Evolutionary conservation across 352 stramenopile genomes (phyloP), one percentile per base, ranked within the genome.

Genomic region (Phytophthora fragariae): DNA sequence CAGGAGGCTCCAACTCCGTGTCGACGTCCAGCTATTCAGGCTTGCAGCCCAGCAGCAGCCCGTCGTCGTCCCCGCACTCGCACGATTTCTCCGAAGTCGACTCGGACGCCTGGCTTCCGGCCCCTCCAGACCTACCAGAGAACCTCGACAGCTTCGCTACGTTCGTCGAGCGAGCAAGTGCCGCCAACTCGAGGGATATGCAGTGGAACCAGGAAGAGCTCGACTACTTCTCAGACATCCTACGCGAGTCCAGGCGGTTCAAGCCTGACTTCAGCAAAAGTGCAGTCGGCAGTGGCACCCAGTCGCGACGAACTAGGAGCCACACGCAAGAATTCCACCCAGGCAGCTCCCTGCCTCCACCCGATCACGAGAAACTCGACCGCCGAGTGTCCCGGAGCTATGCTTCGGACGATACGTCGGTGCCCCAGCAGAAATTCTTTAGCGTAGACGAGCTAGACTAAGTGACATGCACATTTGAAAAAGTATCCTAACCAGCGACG

Each of bases 361-460:
- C 58, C n/a, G 19, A 54, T 47, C 39, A 47, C 0, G 49, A 71
- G 3, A 77, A 56, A 67, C 46, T 49, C 3, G 69, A 68, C 31
- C 58, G 53, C 15, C 35, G 33, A 24, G 21, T 68, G 14, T 58
- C 62, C 21, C 49, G 55, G 24, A 73, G 41, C 47, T 77, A 68
- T 49, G 47, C 54, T 17, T 61, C 31, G 29, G 72, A 79, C 19
- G 62, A 73, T 19, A 66, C 31, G 27, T 62, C 59, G 12, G 33
- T 49, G 35, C 37, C 52, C 1, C 17, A 68, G 19, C 50, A 81
- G 3, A 76, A 87, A 64, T 82, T 77, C 73, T 89, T 89, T 69
- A 86, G 71, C 63, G 81, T 89, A 37, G 83, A 91, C 47, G 83
- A 91, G 54, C 69, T 91, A 33, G 83, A 91, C 53, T 91, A 66